Evolutionary conservation across 192 early-diverging fungal species (phyloP), one percentile per base, ranked within the genome.

Genomic region (Backusella mclennaniae): DNA sequence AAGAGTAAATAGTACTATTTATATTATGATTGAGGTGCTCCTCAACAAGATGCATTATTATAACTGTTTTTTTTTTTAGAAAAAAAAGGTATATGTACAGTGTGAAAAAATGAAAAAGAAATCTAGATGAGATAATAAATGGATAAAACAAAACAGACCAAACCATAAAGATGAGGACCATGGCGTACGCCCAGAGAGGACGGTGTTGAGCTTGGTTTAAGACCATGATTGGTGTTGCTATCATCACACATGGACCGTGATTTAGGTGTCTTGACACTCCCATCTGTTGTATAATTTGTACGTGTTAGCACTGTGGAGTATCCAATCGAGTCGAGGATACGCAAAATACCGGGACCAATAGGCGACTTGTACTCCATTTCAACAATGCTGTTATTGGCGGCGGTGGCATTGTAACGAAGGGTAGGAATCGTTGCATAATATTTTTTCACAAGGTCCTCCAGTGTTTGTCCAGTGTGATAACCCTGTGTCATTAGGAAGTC

Each of bases 311-410:
- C 66, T 2, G 82, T 79, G 2, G 75, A 79, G 53, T 83, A 83
- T 4, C 82, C 82, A 56, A 83, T 80, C 14, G 76, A 38, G 23
- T 83, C 78, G 15, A 83, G 56, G 11, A 83, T 77, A 29, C 77
- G 59, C 41, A 83, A 46, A 12, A 83, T 80, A 26, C 77, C 82
- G 6, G 82, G 82, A 3, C 82, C 82, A 53, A 83, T 80, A 2
- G 82, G 72, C 11, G 71, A 83, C 4, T 44, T 53, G 49, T 83
- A 83, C 14, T 29, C 29, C 9, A 67, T 15, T 14, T 67, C 59
- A 2, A 41, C 39, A 6, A 70, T 36, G 0, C 71, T 77, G 31
- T 42, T 49, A 33, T 77, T 74, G 3, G 21, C 14, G 1, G 59
- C 38, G 17, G 76, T 77, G 14, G 5, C 19, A 39, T 79, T 83